Evolutionary conservation across 1,284 basidiomycete genomes (phyloP), one percentile per base, ranked within the genome.

Genomic region (Cystobasidium sp.): DNA sequence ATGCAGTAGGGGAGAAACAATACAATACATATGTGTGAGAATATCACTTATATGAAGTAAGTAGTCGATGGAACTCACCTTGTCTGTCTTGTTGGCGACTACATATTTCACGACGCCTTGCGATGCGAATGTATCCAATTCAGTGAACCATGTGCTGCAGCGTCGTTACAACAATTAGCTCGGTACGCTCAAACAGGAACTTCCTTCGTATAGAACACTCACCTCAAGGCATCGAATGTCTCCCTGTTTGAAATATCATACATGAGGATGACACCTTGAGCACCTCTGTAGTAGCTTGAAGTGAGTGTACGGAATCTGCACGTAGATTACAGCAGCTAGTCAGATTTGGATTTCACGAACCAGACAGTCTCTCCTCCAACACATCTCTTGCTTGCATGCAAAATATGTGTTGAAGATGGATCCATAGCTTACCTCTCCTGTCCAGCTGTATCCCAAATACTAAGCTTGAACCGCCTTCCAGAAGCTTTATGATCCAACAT

Each of bases 61-160:
- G 59, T 12, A 55, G 39, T 47, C 16, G 63, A 49, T 8, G 10
- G 3, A 3, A 80, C 84, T 70, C 67, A 90, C 92, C 87, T 94
- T 95, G 85, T 98, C 96, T 5, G 96, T 86, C 84, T 98, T 99
- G 84, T 99, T 99, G 8, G 87, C 88, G 1, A 98, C 94, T 39
- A 99, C 87, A 79, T 98, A 93, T 86, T 94, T 93, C 64, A 95
- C 92, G 14, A 71, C 72, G 24, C 59, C 64, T 51, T 76, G 78
- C 9, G 78, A 78, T 63, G 95, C 92, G 81, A 97, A 98, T 31
- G 92, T 96, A 80, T 97, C 93, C 10, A 99, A 88, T 82, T 99
- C 96, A 66, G 88, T 88, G 82, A 92, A 94, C 96, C 97, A 99
- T 69, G 75, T 75, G 89, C 70, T 73, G 41, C 49, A 16, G 22